These are phyloP conservation scores for Dendrocalamus latiflorus DNA, from an alignment of 202 grass and related monocot species.

Conservation along the genomic window DNA sequence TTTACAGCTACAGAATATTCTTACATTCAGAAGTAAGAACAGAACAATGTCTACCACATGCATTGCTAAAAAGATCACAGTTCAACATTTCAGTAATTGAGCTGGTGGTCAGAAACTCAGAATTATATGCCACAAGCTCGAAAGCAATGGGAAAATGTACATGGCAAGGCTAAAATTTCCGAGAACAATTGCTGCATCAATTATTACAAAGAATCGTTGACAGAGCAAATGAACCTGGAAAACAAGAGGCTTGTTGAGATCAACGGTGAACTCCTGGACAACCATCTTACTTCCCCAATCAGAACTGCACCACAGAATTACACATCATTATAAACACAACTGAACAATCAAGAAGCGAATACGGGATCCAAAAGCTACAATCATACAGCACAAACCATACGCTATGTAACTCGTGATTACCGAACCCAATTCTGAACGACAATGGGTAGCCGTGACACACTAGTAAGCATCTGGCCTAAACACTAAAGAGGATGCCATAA, in stretches of 20 bases:
- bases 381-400: neutral
- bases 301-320: conserved; percentile 9
- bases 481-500: neutral
- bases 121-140: neutral
- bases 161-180: neutral
- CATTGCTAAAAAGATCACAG: neutral
- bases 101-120: neutral
- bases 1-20: neutral
- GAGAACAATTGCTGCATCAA: neutral
- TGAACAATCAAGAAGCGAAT: neutral
- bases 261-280: conserved; percentile 71
- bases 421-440: neutral
- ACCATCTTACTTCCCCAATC: conserved; percentile 51
- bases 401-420: neutral
- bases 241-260: conserved; percentile 91
- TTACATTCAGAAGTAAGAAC: neutral
- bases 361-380: neutral
- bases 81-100: neutral
- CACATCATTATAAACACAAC: neutral
- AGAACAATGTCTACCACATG: neutral
- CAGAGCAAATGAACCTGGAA: conserved; percentile 58
- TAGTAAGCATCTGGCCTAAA: neutral
- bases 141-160: neutral
- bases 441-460: neutral
- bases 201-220: neutral